These are phyloP conservation scores for Eucalyptus erythrocorys DNA, from an alignment of 345 rosid species.

Conservation along the genomic window DNA sequence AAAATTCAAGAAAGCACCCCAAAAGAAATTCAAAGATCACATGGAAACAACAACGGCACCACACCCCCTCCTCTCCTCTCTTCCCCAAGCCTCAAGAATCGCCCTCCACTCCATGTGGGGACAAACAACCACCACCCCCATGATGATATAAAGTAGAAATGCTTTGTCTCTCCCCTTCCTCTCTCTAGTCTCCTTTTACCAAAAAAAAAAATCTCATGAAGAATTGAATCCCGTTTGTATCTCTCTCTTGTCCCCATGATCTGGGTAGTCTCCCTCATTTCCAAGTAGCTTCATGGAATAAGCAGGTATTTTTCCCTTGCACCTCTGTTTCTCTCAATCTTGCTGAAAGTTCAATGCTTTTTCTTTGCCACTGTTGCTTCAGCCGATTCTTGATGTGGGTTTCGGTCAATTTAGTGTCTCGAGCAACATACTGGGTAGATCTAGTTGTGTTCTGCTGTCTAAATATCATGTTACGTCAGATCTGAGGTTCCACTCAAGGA, in stretches of 20 bases:
- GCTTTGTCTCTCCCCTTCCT: slow-evolving; percentile 1
- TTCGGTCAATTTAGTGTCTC: not conserved
- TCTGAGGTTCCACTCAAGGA: slow-evolving; percentile 7
- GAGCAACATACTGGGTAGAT: not conserved
- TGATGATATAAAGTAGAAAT: slow-evolving; percentile 3
- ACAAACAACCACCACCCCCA: not conserved
- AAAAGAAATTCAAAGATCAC: not conserved
- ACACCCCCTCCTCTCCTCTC: not conserved
- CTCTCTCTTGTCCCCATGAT: not conserved
- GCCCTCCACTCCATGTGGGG: slow-evolving; percentile 6
- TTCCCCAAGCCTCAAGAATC: not conserved
- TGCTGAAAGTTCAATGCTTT: not conserved
- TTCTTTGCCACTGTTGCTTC: not conserved
- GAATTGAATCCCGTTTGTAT: not conserved
- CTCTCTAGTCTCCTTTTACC: not conserved
- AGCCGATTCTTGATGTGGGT: not conserved
- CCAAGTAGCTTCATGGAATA: not conserved
- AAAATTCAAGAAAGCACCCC: not conserved
- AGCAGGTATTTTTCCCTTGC: not conserved
- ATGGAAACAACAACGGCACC: not conserved
- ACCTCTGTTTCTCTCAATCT: not conserved
- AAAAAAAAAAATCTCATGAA: not conserved
- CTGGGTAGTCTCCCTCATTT: not conserved
- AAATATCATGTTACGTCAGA: slow-evolving; percentile 3
- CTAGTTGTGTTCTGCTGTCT: not conserved